Base-by-base conservation (phyloP, 192 early-diverging fungal species). In the Coemansia sp. region DNA sequence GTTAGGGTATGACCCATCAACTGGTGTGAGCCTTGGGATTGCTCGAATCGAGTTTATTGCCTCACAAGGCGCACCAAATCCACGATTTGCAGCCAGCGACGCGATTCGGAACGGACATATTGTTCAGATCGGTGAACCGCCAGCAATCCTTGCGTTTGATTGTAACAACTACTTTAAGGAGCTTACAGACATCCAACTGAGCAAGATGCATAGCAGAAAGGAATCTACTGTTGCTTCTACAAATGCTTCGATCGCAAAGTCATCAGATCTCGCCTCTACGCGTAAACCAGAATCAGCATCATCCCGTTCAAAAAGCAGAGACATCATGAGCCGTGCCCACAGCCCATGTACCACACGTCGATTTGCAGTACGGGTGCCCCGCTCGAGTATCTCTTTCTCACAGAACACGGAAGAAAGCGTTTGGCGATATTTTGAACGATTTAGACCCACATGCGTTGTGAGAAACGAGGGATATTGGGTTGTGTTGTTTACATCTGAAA, bases 21-120 rank as follows among this genome's bases (percentile, higher is more conserved):
- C 83, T 5, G 83, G 83, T 15, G 70, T 72, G 64, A 81, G 83
- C 28, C 63, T 84, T 43, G 83, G 83, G 2, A 51, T 84, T 58
- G 83, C 83, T 18, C 64, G 69, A 3, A 34, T 81, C 29, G 78
- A 81, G 25, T 74, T 73, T 67, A 61, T 68, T 12, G 55, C 53
- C 1, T 34, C 64, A 7, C 49, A 71, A 8, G 63, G 35, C 12
- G 71, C 78, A 31, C 74, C 75, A 12, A 59, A 75, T n/a, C 75
- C 83, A 7, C 70, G 77, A 39, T 35, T 66, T 2, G 74, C 83
- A 3, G 83, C 75, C 0, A 34, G 64, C 35, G 75, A 81, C 7
- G 74, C 78, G 0, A 42, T 84, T 12, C 58, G 57, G 16, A 57
- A 37, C 29, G 75, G 75, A 5, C 45, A 52, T 45, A 33, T 40